These are phyloP conservation scores for Taphrina pruni DNA, from an alignment of 1,139 yeast species.

Conservation along the genomic window DNA sequence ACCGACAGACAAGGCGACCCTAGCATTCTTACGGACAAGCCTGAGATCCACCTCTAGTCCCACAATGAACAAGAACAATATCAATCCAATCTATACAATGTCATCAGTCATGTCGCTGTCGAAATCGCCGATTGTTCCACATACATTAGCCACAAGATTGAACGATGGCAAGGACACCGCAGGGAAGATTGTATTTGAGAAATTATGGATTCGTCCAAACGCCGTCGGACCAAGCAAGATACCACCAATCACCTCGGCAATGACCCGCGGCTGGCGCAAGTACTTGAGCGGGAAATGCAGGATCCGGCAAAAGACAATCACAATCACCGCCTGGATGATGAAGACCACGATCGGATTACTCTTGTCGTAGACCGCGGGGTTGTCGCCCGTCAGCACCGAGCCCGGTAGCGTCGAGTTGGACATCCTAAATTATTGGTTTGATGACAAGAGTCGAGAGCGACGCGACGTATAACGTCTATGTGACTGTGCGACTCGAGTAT, in stretches of 20 bases:
- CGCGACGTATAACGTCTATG: too few relatives aligned
- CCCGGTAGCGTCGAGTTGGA: conserved; percentile 18
- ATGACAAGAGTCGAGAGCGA: too few relatives aligned
- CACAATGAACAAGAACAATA: conserved; percentile 72
- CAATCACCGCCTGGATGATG: conserved; percentile 63
- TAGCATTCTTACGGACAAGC: conserved; percentile 65
- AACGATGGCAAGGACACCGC: conserved; percentile 65
- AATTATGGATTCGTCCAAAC: conserved; percentile 71
- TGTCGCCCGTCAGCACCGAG: conserved; percentile 64
- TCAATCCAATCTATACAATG: conserved; percentile 58
- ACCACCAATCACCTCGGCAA: conserved; percentile 61
- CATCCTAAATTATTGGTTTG: neutral
- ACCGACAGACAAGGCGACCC: conserved; percentile 71
- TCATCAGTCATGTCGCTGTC: conserved; percentile 47
- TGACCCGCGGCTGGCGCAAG: conserved; percentile 60
- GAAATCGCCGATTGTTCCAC: neutral
- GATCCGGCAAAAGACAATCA: conserved; percentile 61
- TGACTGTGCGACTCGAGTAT: too few relatives aligned
- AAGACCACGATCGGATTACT: conserved; percentile 66
- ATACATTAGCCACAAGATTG: conserved; percentile 65
- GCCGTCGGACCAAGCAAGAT: conserved; percentile 68
- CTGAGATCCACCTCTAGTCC: conserved; percentile 77
- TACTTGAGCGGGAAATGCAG: conserved; percentile 65
- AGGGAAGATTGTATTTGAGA: conserved; percentile 70
- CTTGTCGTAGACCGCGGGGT: conserved; percentile 66